Percentiles rank a stretch among this genome's conserved stretches.
Evolutionary conservation across 2,329 filamentous ascomycete genomes (phyloP).

Genomic region (Colletotrichum destructivum): DNA sequence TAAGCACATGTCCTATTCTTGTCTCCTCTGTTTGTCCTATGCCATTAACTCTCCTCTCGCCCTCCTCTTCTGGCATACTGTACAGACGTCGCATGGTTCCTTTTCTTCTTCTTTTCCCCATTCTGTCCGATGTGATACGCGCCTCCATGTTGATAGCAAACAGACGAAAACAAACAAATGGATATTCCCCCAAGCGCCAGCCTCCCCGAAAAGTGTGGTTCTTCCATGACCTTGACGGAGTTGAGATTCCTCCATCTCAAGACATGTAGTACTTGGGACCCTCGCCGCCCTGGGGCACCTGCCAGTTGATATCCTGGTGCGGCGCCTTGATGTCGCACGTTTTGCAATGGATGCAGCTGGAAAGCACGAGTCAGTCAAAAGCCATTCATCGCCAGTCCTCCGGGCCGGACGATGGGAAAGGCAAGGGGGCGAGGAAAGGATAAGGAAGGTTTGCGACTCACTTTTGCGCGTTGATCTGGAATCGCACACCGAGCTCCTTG

Average conservation of each 20-base stretch:
- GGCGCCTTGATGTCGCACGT: constrained; percentile 99
- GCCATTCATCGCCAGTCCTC: constrained; percentile 1
- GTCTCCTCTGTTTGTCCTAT: not conserved
- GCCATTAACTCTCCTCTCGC: not conserved
- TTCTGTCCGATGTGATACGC: not conserved
- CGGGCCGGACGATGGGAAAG: not conserved
- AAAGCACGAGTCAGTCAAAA: constrained; percentile 17
- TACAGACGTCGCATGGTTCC: not conserved
- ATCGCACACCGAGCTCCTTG: constrained; percentile 90
- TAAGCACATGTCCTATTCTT: not conserved
- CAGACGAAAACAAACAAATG: not conserved
- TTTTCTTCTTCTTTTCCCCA: not conserved
- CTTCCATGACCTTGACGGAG: not conserved
- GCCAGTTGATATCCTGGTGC: constrained; percentile 97
- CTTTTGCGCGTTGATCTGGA: constrained; percentile 99
- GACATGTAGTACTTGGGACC: constrained; percentile 81
- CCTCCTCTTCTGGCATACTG: not conserved
- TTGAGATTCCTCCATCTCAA: constrained; percentile 45
- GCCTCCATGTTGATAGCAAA: not conserved
- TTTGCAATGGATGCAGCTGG: constrained; percentile 98
- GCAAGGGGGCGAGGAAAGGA: not conserved
- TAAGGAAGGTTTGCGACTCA: constrained; percentile 66
- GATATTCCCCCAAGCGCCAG: not conserved
- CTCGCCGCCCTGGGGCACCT: constrained; percentile 92
- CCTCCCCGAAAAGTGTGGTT: not conserved